Conservation (phyloP, 2,329 filamentous ascomycete genomes). For the Penicillium griseofulvum region DNA sequence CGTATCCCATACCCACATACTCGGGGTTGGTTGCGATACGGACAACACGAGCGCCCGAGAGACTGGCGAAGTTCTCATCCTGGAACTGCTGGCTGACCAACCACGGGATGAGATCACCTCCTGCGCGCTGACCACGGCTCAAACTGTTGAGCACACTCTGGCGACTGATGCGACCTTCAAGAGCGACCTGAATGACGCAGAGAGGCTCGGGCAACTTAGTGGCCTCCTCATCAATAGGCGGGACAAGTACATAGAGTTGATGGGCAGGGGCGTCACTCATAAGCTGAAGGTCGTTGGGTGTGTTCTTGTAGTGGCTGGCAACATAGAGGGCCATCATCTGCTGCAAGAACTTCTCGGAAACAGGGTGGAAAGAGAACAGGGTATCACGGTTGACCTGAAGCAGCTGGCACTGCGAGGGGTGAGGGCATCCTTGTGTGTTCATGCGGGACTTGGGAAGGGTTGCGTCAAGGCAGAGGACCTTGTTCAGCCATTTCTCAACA, state of each 20-base stretch:
- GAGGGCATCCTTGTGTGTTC: constrained; percentile 74
- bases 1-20: constrained; percentile 89
- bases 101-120: constrained; percentile 95
- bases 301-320: constrained; percentile 96
- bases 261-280: constrained; percentile 98
- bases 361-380: constrained; percentile 94
- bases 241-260: constrained; percentile 90
- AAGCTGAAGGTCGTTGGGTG: constrained; percentile 94
- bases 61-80: constrained; percentile 89
- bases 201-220: constrained; percentile 85
- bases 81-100: constrained; percentile 97
- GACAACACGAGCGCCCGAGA: constrained; percentile 89
- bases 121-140: constrained; percentile 81
- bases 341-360: constrained; percentile 94
- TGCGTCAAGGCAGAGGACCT: constrained; percentile 86
- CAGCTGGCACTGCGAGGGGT: constrained; percentile 87
- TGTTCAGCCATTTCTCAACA: constrained; percentile 96
- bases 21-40: constrained; percentile 96
- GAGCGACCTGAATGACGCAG: constrained; percentile 87
- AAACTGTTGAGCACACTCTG: constrained; percentile 89
- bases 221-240: constrained; percentile 74
- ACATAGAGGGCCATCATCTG: constrained; percentile 98
- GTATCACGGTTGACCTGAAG: constrained; percentile 95
- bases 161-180: constrained; percentile 92
- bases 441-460: constrained; percentile 76